Percentiles rank a stretch among this genome's conserved stretches.
These are phyloP conservation scores for Saccharomyces pastorianus DNA, from an alignment of 1,139 yeast species.

Conservation along the genomic window DNA sequence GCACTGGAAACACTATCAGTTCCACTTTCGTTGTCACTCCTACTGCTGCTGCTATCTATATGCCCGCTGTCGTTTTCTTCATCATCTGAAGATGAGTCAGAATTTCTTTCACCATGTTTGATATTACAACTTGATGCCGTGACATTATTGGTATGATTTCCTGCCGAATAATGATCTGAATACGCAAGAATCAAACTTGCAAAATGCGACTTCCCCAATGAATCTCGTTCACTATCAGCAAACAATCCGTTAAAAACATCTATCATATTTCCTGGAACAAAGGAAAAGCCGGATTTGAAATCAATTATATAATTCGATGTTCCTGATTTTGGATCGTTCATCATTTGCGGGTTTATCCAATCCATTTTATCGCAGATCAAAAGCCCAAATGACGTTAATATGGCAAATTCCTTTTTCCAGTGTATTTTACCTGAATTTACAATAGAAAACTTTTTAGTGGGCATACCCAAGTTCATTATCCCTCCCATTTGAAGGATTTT, in stretches of 20 bases:
- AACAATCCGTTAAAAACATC: slow-evolving; percentile 18
- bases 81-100: slow-evolving; percentile 1
- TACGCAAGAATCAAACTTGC: not conserved
- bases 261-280: slow-evolving; percentile 8
- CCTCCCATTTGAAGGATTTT: slow-evolving; percentile 31
- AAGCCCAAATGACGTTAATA: slow-evolving; percentile 40
- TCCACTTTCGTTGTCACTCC: not conserved
- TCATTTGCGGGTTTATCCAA: slow-evolving; percentile 22
- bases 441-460: slow-evolving; percentile 22
- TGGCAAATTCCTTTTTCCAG: slow-evolving; percentile 38
- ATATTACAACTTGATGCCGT: not conserved
- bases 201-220: slow-evolving; percentile 6
- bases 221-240: slow-evolving; percentile 15
- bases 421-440: slow-evolving; percentile 25
- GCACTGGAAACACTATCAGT: not conserved
- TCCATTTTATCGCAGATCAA: slow-evolving; percentile 36
- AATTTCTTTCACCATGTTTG: not conserved
- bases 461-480: slow-evolving; percentile 13
- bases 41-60: not conserved
- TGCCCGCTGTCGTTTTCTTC: not conserved
- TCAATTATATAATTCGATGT: slow-evolving; percentile 27
- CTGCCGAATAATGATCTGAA: not conserved
- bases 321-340: slow-evolving; percentile 17
- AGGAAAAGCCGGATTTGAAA: slow-evolving; percentile 11
- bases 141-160: not conserved